Evolutionary conservation across 441 rosid genomes (phyloP).

Genomic region (Euphorbia corollata): DNA sequence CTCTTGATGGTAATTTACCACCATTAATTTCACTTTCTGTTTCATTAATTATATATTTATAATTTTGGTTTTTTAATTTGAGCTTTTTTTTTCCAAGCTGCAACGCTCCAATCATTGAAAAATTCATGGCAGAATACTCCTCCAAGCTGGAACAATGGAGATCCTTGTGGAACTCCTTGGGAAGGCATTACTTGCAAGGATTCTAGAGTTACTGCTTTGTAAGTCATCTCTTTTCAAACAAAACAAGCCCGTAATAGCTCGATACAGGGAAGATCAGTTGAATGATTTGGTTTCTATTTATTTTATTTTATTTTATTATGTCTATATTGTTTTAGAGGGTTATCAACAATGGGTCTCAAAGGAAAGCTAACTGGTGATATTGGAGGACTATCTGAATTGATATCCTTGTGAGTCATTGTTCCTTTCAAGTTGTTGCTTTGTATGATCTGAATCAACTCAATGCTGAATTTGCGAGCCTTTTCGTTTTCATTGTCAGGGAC

Average conservation of each 20-base stretch:
- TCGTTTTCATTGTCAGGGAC: constrained; percentile 54
- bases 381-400: constrained; percentile 65
- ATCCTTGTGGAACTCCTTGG: constrained; percentile 85
- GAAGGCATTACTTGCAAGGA: constrained; percentile 69
- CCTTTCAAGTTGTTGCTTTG: not conserved
- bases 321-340: constrained; percentile 34
- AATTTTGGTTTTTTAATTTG: not conserved
- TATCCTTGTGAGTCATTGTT: constrained; percentile 57
- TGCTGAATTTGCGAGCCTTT: constrained; percentile 7
- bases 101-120: constrained; percentile 65
- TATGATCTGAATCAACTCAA: not conserved
- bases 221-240: constrained; percentile 24
- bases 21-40: not conserved
- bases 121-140: constrained; percentile 68
- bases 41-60: not conserved
- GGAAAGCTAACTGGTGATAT: constrained; percentile 82
- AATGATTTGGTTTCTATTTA: not conserved
- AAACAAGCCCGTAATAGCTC: too few species aligned
- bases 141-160: constrained; percentile 59
- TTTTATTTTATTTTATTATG: not conserved
- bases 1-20: constrained; percentile 47
- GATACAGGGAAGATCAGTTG: not conserved
- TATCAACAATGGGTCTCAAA: constrained; percentile 69
- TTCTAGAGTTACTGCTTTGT: constrained; percentile 73
- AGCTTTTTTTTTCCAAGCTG: constrained; percentile 32